Percentiles rank a stretch among this genome's conserved stretches.
Conservation (phyloP, 2,329 filamentous ascomycete genomes). For the Emmonsia crescens region DNA sequence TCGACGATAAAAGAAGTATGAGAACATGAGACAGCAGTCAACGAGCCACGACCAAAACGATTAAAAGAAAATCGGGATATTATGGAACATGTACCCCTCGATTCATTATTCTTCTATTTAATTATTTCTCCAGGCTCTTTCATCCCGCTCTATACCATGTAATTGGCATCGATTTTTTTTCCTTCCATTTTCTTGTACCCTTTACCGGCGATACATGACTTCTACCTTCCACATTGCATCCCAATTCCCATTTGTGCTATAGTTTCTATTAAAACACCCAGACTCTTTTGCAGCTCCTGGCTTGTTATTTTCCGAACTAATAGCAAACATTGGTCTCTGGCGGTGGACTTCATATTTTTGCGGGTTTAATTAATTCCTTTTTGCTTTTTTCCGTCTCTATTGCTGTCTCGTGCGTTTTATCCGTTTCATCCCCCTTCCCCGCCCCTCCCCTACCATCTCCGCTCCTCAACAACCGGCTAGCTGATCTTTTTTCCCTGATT, state of each 20-base stretch:
- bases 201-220: not conserved
- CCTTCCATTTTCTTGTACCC: not conserved
- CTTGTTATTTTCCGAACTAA: not conserved
- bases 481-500: not conserved
- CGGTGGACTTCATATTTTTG: not conserved
- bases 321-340: slow-evolving; percentile 1
- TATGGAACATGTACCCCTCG: not conserved
- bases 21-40: slow-evolving; percentile 2
- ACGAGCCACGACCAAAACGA: slow-evolving; percentile 1
- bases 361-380: not conserved
- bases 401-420: slow-evolving; percentile 1
- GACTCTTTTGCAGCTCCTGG: not conserved
- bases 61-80: slow-evolving; percentile 2
- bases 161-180: slow-evolving; percentile 1
- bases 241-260: not conserved
- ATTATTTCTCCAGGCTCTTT: slow-evolving; percentile 1
- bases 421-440: not conserved
- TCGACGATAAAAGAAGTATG: not conserved
- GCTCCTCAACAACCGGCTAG: not conserved
- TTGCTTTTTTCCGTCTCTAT: not conserved
- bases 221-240: not conserved
- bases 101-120: not conserved
- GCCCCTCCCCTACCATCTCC: not conserved
- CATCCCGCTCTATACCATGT: not conserved
- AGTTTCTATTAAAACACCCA: not conserved